phyloP scores from a whole-genome alignment of 2,329 filamentous ascomycete genomes.

The Aspergillus texensis region DNA sequence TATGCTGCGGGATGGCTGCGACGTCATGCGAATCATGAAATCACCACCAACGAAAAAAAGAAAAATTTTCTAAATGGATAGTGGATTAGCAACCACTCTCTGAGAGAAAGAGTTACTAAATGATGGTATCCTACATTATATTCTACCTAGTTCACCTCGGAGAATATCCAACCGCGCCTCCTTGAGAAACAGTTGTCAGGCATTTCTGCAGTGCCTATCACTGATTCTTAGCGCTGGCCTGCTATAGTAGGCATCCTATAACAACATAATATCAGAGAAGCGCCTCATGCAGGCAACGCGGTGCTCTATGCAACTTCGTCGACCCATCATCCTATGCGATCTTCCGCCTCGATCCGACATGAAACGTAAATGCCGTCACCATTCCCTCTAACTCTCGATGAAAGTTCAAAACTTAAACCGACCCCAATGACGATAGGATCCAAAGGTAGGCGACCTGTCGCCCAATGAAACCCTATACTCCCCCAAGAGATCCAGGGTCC shows the following conservation, averaged over 20 bases:
- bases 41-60: slow-evolving; percentile 19
- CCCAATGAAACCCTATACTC: not conserved
- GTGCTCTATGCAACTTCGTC: not conserved
- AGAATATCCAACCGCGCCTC: not conserved
- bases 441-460: not conserved
- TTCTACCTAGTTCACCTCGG: not conserved
- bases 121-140: not conserved
- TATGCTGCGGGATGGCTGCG: slow-evolving; percentile 26
- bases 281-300: slow-evolving; percentile 8
- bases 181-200: not conserved
- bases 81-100: not conserved
- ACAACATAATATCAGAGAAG: not conserved
- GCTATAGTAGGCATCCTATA: not conserved
- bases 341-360: slow-evolving; percentile 23
- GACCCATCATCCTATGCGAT: slow-evolving; percentile 3
- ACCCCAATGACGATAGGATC: slow-evolving; percentile 7
- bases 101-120: not conserved
- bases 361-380: slow-evolving; percentile 24
- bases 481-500: not conserved
- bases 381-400: not conserved
- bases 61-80: not conserved
- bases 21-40: slow-evolving; percentile 38
- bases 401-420: not conserved
- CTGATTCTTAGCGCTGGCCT: not conserved
- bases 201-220: slow-evolving; percentile 2